phyloP scores from a whole-genome alignment of 441 rosid species.

The Raphanus hybrid region DNA sequence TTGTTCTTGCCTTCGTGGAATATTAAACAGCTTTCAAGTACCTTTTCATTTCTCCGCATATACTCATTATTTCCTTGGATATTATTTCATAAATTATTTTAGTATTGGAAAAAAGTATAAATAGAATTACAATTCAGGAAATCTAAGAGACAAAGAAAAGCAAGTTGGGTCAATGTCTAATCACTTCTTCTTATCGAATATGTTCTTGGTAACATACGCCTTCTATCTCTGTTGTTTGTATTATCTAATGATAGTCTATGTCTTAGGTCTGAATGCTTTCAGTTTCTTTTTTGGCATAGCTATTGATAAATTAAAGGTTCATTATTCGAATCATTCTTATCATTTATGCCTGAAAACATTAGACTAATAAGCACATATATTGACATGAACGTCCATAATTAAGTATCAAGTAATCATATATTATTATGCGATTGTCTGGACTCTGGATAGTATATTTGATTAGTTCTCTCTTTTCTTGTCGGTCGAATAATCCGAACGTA shows the following conservation, averaged over 20 bases:
- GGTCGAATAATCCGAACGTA: conserved; percentile 40
- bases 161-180: conserved; percentile 32
- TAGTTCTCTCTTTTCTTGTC: conserved; percentile 26
- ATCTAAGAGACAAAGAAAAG: conserved; percentile 6
- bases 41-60: conserved; percentile 37
- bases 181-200: conserved; percentile 31
- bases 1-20: conserved; percentile 29
- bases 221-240: background rate
- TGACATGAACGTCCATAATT: background rate
- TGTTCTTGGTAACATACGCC: conserved; percentile 7
- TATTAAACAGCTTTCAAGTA: conserved; percentile 30
- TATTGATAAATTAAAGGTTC: background rate
- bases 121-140: conserved; percentile 5
- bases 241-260: conserved; percentile 17
- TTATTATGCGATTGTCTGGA: background rate
- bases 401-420: background rate
- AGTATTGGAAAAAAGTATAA: background rate
- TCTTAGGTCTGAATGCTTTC: conserved; percentile 1
- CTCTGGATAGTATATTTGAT: background rate
- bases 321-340: background rate
- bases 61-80: conserved; percentile 43
- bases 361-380: background rate
- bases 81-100: conserved; percentile 25
- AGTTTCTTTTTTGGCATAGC: background rate
- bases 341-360: background rate